Evolutionary conservation across 345 rosid species (phyloP).

Genomic region (Populus deltoides): DNA sequence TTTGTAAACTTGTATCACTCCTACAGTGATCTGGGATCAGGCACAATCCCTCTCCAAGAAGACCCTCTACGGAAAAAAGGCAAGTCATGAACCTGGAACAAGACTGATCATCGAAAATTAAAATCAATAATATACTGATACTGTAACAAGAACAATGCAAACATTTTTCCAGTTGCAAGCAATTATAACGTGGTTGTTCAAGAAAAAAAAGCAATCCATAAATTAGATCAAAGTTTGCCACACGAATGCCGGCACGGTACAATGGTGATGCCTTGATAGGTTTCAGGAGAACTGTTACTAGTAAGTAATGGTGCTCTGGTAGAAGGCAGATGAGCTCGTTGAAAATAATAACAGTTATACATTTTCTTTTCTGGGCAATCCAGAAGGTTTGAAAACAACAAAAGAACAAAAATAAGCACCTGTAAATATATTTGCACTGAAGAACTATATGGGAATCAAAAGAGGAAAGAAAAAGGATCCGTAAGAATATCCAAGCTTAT

Average conservation of each 20-base stretch:
- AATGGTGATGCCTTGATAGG: not conserved
- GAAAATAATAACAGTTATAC: not conserved
- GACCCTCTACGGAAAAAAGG: not conserved
- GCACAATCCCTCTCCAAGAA: not conserved
- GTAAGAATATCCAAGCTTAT: not conserved
- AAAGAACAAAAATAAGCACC: not conserved
- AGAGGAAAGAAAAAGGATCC: not conserved
- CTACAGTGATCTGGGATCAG: not conserved
- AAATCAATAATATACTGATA: no score
- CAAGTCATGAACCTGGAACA: not conserved
- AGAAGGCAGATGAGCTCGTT: not conserved
- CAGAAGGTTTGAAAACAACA: not conserved
- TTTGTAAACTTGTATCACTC: not conserved
- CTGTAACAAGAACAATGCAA: not conserved
- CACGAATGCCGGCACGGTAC: not conserved
- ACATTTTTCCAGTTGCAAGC: not conserved
- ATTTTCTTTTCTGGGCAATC: not conserved
- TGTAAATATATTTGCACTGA: not conserved
- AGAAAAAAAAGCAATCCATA: not conserved
- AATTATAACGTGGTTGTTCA: no score
- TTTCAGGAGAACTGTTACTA: not conserved
- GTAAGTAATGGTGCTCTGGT: not conserved
- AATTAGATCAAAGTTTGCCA: not conserved
- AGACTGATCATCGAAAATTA: not conserved
- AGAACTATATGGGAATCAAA: not conserved